Evolutionary conservation across 1,284 basidiomycete genomes (phyloP).

Genomic region (Puccinia novopanici): DNA sequence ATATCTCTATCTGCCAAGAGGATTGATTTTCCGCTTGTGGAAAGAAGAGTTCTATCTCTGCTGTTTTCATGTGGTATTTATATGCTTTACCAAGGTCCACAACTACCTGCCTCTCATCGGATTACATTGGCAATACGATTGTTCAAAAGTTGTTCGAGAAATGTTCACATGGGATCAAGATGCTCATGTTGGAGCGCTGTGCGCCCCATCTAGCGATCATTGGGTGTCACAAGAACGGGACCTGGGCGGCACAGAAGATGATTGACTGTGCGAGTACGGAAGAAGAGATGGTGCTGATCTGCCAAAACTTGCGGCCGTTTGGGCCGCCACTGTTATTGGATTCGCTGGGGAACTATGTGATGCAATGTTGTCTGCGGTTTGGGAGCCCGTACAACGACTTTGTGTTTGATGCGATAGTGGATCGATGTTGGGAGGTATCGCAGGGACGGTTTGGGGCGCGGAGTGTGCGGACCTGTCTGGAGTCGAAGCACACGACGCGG

Average conservation of each 20-base stretch:
- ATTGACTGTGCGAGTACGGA: slow-evolving; percentile 90
- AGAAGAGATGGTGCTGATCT: slow-evolving; percentile 82
- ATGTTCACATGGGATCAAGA: slow-evolving; percentile 74
- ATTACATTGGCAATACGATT: slow-evolving; percentile 98
- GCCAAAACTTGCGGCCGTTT: slow-evolving; percentile 83
- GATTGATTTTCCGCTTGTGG: too few relatives aligned
- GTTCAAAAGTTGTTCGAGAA: slow-evolving; percentile 75
- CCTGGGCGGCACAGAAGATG: slow-evolving; percentile 99
- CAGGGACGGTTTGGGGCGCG: slow-evolving; percentile 82
- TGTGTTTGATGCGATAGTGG: slow-evolving; percentile 96
- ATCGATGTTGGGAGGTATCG: slow-evolving; percentile 91
- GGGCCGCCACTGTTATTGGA: slow-evolving; percentile 90
- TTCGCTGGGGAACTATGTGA: slow-evolving; percentile 97
- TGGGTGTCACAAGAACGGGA: slow-evolving; percentile 98
- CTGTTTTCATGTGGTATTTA: too few relatives aligned
- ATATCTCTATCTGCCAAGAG: too few relatives aligned
- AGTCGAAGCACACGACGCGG: slow-evolving; percentile 77
- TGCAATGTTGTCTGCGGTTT: slow-evolving; percentile 90
- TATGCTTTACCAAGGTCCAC: too few relatives aligned
- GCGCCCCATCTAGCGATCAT: slow-evolving; percentile 94
- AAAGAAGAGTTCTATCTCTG: too few relatives aligned
- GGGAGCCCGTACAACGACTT: slow-evolving; percentile 86
- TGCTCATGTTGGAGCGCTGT: slow-evolving; percentile 89
- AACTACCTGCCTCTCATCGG: slow-evolving; percentile 70
- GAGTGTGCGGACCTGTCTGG: slow-evolving; percentile 94